Conservation (phyloP, 23 red algal genomes). For the Rhodosorus marinus region DNA sequence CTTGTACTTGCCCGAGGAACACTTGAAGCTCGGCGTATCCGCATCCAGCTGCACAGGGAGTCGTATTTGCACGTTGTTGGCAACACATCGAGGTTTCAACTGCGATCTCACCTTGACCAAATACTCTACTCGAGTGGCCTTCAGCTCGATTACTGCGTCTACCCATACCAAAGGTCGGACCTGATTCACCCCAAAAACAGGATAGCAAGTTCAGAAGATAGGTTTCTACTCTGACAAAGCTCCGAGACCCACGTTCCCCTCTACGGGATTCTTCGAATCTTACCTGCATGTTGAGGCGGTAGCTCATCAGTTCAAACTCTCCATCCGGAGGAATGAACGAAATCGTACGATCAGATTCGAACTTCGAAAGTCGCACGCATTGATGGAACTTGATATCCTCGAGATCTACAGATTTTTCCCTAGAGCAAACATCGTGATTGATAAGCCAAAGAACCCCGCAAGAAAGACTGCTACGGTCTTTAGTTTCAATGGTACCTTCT, state of each 20-base stretch:
- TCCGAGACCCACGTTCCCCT: no score
- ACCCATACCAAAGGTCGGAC: constrained; percentile 73
- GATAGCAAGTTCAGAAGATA: no score
- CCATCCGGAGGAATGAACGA: constrained; percentile 97
- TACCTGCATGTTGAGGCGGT: constrained; percentile 66
- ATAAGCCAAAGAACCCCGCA: no score
- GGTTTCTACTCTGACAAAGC: no score
- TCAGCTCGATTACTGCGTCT: constrained; percentile 83
- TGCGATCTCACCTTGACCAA: constrained; percentile 83
- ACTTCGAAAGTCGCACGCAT: constrained; percentile 74
- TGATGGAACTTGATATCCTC: constrained; percentile 99
- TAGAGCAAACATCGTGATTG: no score
- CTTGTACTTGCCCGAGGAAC: constrained; percentile 66
- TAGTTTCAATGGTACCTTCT: no score
- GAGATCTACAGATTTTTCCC: constrained; percentile 70
- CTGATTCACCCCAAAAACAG: no score
- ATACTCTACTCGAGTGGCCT: constrained; percentile 60
- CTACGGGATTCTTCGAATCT: no score
- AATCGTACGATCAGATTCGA: constrained; percentile 85
- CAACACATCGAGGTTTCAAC: constrained; percentile 42
- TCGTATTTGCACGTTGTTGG: constrained; percentile 73
- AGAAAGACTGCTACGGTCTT: no score
- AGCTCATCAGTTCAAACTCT: constrained; percentile 96
- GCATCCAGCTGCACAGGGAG: constrained; percentile 82
- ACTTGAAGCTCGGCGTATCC: constrained; percentile 62